Evolutionary conservation across 2,329 filamentous ascomycete species (phyloP), one percentile per base, ranked within the genome.

Genomic region (Fonsecaea pugnacius): DNA sequence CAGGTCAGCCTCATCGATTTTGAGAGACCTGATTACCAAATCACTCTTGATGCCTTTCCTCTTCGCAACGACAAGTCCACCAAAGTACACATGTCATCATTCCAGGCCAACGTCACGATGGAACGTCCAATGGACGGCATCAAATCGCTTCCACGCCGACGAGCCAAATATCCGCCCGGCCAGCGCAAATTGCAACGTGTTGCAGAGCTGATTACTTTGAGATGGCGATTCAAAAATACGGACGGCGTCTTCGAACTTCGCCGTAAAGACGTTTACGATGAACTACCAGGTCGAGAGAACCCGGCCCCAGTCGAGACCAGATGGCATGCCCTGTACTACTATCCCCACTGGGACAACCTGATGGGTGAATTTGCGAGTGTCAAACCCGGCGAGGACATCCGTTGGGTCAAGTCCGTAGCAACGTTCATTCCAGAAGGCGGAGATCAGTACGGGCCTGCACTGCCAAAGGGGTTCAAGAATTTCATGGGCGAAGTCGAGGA

Each of bases 211-310:
- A 72, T 76, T 1, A 72, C 76, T 0, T 66, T 79, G 32, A 72
- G 73, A n/a, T 79, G 78, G 57, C 70, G 69, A 2, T 69, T 81
- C 46, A 78, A 75, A 60, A 72, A 73, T 6, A 79, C 78, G 0
- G 73, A 75, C 2, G 78, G 78, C 59, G 72, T 76, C 8, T 72
- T 81, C n/a, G 79, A 80, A 63, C 70, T 81, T 36, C 74, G 77
- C 8, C 75, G 78, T 4, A 79, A 78, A 59, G 79, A 81, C 60
- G 63, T 60, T 14, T 72, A 64, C 57, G 63, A 64, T 4, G 66
- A 64, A 12, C 65, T 67, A 46, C 50, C 27, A 24, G 65, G 32
- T 43, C 46, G 46, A 24, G 40, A 63, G 51, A 57, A 46, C 27
- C 9, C 57, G 9, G 36, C 10, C 2, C 66, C 64, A 12, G 9